Conservation (phyloP, 192 early-diverging fungal species). For the Chytriomyces sp. region DNA sequence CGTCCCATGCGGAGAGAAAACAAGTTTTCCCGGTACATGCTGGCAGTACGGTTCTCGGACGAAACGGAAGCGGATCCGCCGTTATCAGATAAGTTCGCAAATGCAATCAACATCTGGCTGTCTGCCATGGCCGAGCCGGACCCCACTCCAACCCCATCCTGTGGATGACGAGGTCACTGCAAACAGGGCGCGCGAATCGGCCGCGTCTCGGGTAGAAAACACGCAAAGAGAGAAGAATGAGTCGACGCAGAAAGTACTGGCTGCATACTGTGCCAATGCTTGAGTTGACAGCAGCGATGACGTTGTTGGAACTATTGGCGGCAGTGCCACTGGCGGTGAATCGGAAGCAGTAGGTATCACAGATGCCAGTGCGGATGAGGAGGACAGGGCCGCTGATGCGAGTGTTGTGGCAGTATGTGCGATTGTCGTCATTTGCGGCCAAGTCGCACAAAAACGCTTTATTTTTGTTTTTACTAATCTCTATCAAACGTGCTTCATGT, state of each 20-base stretch:
- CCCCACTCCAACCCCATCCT: slow-evolving; percentile 34
- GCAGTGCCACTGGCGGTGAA: too few species aligned
- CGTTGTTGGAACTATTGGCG: too few species aligned
- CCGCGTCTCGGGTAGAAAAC: not conserved
- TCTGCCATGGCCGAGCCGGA: slow-evolving; percentile 31
- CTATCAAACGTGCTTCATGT: too few species aligned
- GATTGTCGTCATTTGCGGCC: not conserved
- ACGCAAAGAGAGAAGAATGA: not conserved
- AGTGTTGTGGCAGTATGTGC: not conserved
- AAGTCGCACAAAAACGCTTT: too few species aligned
- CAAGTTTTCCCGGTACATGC: too few species aligned
- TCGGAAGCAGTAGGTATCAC: too few species aligned
- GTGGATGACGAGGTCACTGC: not conserved
- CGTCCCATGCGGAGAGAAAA: too few species aligned
- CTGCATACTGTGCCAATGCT: too few species aligned
- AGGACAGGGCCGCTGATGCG: not conserved
- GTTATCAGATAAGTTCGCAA: not conserved
- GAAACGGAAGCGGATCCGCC: not conserved
- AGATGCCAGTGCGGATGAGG: too few species aligned
- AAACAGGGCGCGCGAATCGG: not conserved
- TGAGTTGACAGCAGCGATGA: too few species aligned
- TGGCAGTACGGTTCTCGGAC: not conserved
- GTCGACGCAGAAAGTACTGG: not conserved
- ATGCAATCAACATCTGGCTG: slow-evolving; percentile 34
- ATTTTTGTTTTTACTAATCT: too few species aligned